Conservation (phyloP, 176 grass and related monocot species). For the Bolboschoenus planiculmis region DNA sequence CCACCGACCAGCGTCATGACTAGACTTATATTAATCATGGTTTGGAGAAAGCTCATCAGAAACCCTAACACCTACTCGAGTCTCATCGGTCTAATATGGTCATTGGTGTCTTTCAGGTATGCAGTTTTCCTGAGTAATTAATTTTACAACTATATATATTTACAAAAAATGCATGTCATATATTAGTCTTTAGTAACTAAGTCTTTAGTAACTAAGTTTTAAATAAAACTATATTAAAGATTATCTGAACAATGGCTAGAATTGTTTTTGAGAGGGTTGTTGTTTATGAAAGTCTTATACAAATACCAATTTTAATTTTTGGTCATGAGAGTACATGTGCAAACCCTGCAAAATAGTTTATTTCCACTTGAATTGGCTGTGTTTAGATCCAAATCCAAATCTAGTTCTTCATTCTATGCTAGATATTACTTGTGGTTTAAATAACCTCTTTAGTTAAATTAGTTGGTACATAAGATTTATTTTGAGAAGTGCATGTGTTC, state of each 20-base stretch:
- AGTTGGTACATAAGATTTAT: background rate
- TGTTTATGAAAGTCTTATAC: background rate
- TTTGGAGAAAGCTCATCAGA: constrained; percentile 98
- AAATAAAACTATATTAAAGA: no score
- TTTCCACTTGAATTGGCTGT: background rate
- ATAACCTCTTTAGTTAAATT: constrained; percentile 8
- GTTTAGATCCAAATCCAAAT: constrained; percentile 31
- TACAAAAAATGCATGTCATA: background rate
- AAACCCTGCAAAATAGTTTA: background rate
- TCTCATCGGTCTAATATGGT: constrained; percentile 86
- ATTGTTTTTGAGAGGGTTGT: background rate
- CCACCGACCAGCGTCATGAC: constrained; percentile 96
- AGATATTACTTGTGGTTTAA: constrained; percentile 40
- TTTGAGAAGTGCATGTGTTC: constrained; percentile 46
- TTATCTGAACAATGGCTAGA: background rate
- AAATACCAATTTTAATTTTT: background rate
- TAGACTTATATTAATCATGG: constrained; percentile 98
- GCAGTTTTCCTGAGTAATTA: background rate
- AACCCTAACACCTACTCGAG: constrained; percentile 99
- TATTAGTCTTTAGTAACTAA: no score
- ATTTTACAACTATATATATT: background rate
- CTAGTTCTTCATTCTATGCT: constrained; percentile 20
- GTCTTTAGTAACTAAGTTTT: no score
- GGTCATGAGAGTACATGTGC: background rate
- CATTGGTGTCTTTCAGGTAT: constrained; percentile 86